Conservation (phyloP, 495 filamentous ascomycete species). For the Durotheca rogersii region DNA sequence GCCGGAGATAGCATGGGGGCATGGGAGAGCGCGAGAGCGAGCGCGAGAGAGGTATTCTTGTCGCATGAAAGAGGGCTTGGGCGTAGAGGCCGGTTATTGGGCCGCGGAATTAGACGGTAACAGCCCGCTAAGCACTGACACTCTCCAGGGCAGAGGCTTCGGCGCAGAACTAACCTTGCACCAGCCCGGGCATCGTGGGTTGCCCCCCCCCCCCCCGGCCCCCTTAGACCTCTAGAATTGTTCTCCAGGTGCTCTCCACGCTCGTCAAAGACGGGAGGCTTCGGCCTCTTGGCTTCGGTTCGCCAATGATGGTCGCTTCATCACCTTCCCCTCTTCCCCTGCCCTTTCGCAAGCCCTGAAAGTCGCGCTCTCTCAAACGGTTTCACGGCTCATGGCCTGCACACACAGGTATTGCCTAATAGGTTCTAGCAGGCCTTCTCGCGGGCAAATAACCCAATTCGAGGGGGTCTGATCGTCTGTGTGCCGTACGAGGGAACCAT, state of each 20-base stretch:
- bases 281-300: conserved; percentile 2
- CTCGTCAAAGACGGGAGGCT: conserved; percentile 9
- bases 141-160: background rate
- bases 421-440: background rate
- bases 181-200: too few species aligned
- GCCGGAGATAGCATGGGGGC: background rate
- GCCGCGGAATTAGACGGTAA: conserved; percentile 17
- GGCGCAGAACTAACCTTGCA: too few species aligned
- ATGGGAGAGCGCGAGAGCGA: background rate
- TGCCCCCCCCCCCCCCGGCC: too few species aligned
- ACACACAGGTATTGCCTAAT: background rate
- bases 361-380: background rate
- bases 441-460: background rate
- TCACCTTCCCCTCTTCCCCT: background rate
- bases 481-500: background rate
- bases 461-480: background rate
- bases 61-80: conserved; percentile 15
- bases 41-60: background rate
- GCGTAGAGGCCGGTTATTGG: conserved; percentile 16
- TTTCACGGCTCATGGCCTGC: background rate
- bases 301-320: conserved; percentile 6
- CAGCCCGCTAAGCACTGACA: conserved; percentile 14
- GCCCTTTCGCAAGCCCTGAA: background rate
- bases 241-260: conserved; percentile 27
- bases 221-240: conserved; percentile 9